These are phyloP conservation scores for Chimonanthus praecox DNA, from an alignment of 164 flowering plant genomes.

Conservation along the genomic window DNA sequence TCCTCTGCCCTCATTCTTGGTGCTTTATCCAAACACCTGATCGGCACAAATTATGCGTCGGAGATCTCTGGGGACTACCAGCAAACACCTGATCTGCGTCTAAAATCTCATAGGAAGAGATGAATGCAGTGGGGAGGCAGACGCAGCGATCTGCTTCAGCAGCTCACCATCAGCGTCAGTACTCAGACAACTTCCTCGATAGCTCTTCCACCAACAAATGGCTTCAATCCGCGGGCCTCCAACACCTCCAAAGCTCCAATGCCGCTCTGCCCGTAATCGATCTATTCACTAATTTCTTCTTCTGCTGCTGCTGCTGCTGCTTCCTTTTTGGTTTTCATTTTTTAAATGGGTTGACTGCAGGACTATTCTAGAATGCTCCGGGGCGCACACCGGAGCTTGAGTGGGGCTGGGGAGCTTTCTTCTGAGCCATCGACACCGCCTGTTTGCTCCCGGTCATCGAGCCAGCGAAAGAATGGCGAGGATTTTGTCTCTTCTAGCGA, in stretches of 20 bases:
- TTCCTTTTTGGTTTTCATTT: background rate
- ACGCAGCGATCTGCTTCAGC: constrained; percentile 59
- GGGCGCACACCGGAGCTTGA: constrained; percentile 44
- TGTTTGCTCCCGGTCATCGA: constrained; percentile 26
- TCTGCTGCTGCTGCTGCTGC: background rate
- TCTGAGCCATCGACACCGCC: constrained; percentile 63
- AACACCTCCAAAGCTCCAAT: constrained; percentile 44
- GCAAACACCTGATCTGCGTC: background rate
- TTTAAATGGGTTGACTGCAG: constrained; percentile 26
- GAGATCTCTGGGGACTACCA: background rate
- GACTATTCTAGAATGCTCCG: constrained; percentile 45
- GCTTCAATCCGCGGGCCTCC: constrained; percentile 66
- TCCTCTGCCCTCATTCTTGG: background rate
- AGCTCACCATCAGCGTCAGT: constrained; percentile 72
- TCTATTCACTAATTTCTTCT: constrained; percentile 1
- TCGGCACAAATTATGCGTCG: too few species aligned
- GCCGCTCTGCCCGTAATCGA: constrained; percentile 33
- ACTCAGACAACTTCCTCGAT: constrained; percentile 66
- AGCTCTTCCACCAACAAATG: constrained; percentile 50
- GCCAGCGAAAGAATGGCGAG: constrained; percentile 47
- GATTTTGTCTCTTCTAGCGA: constrained; percentile 47
- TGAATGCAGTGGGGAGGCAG: constrained; percentile 62
- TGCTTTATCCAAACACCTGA: background rate
- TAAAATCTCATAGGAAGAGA: constrained; percentile 9
- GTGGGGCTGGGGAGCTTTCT: constrained; percentile 49